Conservation (phyloP, 208 protist genomes). For the Leishmania arabica region DNA sequence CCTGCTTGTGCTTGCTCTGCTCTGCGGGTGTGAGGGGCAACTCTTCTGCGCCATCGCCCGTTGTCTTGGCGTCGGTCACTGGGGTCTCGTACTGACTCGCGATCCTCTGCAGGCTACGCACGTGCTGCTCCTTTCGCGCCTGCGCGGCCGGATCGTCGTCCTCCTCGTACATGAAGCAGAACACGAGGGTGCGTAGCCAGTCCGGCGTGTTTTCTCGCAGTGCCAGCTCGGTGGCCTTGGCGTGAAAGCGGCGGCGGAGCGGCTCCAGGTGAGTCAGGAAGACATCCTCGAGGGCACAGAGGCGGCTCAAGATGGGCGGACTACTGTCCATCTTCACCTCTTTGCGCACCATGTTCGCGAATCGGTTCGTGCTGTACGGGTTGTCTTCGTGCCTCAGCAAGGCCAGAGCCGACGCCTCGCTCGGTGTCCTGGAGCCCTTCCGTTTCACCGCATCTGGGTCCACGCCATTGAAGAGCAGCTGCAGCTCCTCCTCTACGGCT, state of each 20-base stretch:
- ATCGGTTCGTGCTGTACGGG: constrained; percentile 67
- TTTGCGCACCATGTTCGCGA: constrained; percentile 51
- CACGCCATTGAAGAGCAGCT: constrained; percentile 63
- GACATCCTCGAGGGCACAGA: constrained; percentile 38
- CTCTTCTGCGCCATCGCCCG: background rate
- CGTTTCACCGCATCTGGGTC: background rate
- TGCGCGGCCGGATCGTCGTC: constrained; percentile 39
- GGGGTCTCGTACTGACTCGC: constrained; percentile 17
- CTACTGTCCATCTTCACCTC: constrained; percentile 31
- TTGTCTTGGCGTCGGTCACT: background rate
- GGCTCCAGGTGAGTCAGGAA: constrained; percentile 10
- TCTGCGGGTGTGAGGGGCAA: constrained; percentile 9
- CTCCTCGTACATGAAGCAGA: constrained; percentile 65
- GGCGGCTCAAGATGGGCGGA: constrained; percentile 30
- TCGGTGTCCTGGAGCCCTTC: background rate
- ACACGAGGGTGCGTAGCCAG: constrained; percentile 53
- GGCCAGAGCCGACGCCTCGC: background rate
- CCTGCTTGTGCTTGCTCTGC: constrained; percentile 26
- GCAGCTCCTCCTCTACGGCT: constrained; percentile 50
- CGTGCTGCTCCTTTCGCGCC: constrained; percentile 10
- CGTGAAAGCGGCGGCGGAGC: constrained; percentile 23
- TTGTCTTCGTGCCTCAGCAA: constrained; percentile 43
- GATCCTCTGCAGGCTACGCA: constrained; percentile 8
- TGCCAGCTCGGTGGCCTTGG: constrained; percentile 35
- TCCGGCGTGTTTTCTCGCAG: constrained; percentile 55